These are phyloP conservation scores for Dipodascopsis uninucleata DNA, from an alignment of 805 yeast species.

Conservation along the genomic window DNA sequence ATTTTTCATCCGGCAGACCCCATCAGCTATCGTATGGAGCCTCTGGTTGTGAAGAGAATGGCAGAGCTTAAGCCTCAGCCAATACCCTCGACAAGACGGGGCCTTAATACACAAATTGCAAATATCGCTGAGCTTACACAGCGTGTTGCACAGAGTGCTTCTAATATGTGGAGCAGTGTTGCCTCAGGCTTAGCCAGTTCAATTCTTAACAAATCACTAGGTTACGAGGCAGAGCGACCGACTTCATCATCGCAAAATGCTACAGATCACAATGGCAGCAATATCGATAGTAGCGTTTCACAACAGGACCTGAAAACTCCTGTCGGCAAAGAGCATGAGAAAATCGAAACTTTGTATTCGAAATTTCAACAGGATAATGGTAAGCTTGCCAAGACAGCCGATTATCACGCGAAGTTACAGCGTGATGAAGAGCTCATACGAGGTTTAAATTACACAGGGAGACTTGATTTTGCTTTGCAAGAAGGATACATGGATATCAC, in stretches of 20 bases:
- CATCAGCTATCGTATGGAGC: slow-evolving; percentile 84
- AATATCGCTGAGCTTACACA: slow-evolving; percentile 41
- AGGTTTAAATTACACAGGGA: slow-evolving; percentile 62
- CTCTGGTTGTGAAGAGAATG: slow-evolving; percentile 55
- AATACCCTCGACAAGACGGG: slow-evolving; percentile 51
- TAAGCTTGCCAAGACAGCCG: slow-evolving; percentile 18
- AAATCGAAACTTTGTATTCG: slow-evolving; percentile 23
- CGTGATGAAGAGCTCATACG: slow-evolving; percentile 38
- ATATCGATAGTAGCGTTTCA: neutral
- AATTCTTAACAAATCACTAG: slow-evolving; percentile 23
- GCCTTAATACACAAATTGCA: slow-evolving; percentile 41
- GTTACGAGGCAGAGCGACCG: slow-evolving; percentile 14
- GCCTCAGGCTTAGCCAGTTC: slow-evolving; percentile 29
- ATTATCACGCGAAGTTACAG: slow-evolving; percentile 13
- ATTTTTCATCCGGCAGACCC: slow-evolving; percentile 91
- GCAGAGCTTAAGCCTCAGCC: slow-evolving; percentile 51
- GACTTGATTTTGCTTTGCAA: slow-evolving; percentile 77
- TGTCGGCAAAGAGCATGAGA: slow-evolving; percentile 2
- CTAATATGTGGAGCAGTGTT: slow-evolving; percentile 21
- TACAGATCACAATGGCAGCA: neutral
- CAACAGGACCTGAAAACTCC: slow-evolving; percentile 5
- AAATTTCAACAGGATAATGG: slow-evolving; percentile 18
- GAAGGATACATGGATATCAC: slow-evolving; percentile 78
- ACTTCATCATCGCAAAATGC: neutral
- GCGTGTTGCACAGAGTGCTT: slow-evolving; percentile 30